These are phyloP conservation scores for Akanthomyces lecanii DNA, from an alignment of 2,329 filamentous ascomycete species.

Conservation along the genomic window DNA sequence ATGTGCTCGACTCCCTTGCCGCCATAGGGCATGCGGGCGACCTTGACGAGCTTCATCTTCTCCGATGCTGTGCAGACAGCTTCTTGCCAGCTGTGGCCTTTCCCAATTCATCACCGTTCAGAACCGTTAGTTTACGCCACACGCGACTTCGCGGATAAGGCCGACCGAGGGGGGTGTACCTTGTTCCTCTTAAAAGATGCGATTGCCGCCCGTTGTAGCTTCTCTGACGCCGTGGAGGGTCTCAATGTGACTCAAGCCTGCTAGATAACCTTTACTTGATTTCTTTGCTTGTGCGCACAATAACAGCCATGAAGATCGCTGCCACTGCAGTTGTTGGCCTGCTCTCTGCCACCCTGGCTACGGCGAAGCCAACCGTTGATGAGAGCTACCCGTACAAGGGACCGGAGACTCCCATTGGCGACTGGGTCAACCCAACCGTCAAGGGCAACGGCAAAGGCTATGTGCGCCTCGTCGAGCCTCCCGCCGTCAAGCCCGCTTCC, in stretches of 20 bases:
- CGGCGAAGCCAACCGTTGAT: constrained; percentile 30
- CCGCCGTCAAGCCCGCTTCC: constrained; percentile 42
- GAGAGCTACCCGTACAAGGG: constrained; percentile 44
- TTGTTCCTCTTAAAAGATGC: neutral
- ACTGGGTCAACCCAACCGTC: constrained; percentile 47
- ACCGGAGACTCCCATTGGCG: constrained; percentile 44
- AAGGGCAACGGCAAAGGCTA: constrained; percentile 51
- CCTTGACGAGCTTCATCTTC: neutral
- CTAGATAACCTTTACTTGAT: neutral
- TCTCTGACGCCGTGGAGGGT: neutral
- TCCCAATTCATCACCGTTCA: neutral
- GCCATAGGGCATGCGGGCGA: neutral
- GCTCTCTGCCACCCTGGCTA: constrained; percentile 14
- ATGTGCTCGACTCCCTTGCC: constrained; percentile 1
- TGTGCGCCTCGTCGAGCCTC: constrained; percentile 44
- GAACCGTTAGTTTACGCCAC: neutral
- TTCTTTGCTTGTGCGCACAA: neutral
- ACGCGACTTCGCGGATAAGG: neutral
- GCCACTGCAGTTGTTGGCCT: neutral
- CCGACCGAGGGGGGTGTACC: neutral
- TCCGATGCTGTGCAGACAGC: neutral
- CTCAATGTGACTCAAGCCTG: neutral
- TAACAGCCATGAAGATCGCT: neutral
- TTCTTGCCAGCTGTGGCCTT: neutral
- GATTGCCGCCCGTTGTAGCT: neutral